Evolutionary conservation across 768 basidiomycete species (phyloP), one percentile per base, ranked within the genome.

Genomic region (Boletus vermiculosoides): DNA sequence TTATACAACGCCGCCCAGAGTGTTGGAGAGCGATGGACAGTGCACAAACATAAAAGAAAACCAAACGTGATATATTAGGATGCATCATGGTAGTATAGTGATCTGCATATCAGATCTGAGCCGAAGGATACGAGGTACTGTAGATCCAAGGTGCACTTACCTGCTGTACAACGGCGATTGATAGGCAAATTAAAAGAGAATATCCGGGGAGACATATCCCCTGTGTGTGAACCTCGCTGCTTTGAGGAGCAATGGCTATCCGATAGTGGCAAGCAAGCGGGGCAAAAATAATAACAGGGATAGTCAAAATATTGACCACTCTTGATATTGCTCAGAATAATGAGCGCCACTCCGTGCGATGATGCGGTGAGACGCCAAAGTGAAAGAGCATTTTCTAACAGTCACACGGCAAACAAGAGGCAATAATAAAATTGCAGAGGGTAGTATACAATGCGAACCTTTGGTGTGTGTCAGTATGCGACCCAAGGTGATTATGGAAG

Each of bases 1-100:
- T 68, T 64, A 57, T 72, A 58, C 63, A 65, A 85, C 87, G 87
- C 82, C 83, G 85, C 82, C 87, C 94, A 95, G 94, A 95, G 94
- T 96, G 94, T 95, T 83, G 83, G 82, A 82, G 92, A 96, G 93
- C 94, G 70, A 52, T 28, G 4, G 36, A 30, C 16, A 23, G 6
- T 16, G 23, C 63, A 54, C 30, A 54, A 22, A 25, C 4, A 51
- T 6, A 13, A 52, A 2, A 45, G 15, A 50, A 9, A 47, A 15
- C 20, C 3, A 49, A 45, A 53, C 2, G 37, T 28, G 45, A n/a
- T 56, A 3, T 55, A 55, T 56, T 66, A 18, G 31, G 11, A 54
- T 46, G 22, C 8, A 53, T 48, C 8, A 2, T 5, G 12, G 18
- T 37, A 40, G 9, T 40, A 40, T 31, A 28, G 22, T 34, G 28